Evolutionary conservation across 83 land plant genomes (phyloP).

Genomic region (Picea abies): DNA sequence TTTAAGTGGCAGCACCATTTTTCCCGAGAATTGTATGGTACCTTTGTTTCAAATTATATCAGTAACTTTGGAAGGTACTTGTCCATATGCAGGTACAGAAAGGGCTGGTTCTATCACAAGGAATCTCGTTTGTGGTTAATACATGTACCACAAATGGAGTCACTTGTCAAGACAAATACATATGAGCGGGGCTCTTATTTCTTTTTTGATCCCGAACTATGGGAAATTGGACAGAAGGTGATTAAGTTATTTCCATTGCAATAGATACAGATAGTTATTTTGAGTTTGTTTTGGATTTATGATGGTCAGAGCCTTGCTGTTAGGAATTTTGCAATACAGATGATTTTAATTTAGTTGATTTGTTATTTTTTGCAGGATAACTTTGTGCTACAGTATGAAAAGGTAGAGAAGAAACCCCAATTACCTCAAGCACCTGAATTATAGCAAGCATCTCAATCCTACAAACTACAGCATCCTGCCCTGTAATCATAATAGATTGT

Average conservation of each 20-base stretch:
- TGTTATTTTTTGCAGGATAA: conserved; percentile 42
- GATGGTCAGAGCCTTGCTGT: not conserved
- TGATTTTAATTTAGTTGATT: not conserved
- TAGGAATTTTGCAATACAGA: not conserved
- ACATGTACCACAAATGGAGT: conserved; percentile 50
- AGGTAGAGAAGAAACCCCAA: conserved; percentile 47
- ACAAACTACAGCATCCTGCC: not conserved
- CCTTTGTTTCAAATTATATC: not conserved
- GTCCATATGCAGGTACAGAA: conserved; percentile 23
- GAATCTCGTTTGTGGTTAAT: conserved; percentile 39
- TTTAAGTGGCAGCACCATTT: not conserved
- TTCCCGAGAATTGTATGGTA: not conserved
- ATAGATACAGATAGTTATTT: not conserved
- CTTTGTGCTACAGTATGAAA: conserved; percentile 44
- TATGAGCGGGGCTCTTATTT: conserved; percentile 52
- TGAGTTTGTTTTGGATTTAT: not conserved
- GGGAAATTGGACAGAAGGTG: conserved; percentile 55
- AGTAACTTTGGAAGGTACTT: not conserved
- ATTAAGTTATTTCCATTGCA: not conserved
- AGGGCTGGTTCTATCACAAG: conserved; percentile 59
- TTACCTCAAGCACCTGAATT: conserved; percentile 32
- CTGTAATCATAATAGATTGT: conserved; percentile 16
- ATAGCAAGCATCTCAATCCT: not conserved
- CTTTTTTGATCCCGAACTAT: conserved; percentile 44
- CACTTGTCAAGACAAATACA: conserved; percentile 41